Evolutionary conservation across 768 basidiomycete species (phyloP), one percentile per base, ranked within the genome.

Genomic region (Chlorophyllum brunneum): DNA sequence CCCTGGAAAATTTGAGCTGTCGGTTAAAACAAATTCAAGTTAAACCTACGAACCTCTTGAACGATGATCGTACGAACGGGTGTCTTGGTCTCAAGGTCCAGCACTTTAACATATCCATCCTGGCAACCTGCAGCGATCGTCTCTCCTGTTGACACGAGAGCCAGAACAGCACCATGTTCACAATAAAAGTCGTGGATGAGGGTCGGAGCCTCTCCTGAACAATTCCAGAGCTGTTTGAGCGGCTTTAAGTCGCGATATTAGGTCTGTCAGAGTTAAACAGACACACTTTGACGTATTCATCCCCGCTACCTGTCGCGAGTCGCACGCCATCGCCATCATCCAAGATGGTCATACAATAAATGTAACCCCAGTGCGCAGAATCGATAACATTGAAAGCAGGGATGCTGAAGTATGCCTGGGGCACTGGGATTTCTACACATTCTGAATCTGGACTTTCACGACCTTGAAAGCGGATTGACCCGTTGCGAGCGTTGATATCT

Each of bases 61-160:
- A 90, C 86, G 15, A 94, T 86, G 51, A 98, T 86, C 0, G 85
- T 92, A 44, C 95, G 74, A 23, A 98, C 84, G 31, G 90, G 72
- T 0, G 92, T 92, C 57, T 83, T 85, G 0, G 94, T 95, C 64
- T 95, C 93, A 6, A 97, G 69, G 65, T 98, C 95, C 69, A 91
- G 82, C 4, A 98, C 85, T 57, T 88, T 87, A 59, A 98, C 90
- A 59, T 88, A 85, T 2, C 95, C 95, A 56, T 92, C 93, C 67
- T 98, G 95, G 59, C 94, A 89, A 0, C 93, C 95, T 5, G 92
- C 95, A 61, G 87, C 97, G 18, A 98, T 75, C 1, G 91, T 89
- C 16, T 90, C 89, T 18, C 85, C 86, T 29, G 77, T 75, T 0
- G 80, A 79, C 2, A 82, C 81, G 23, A 98, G 74, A 0, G 92